Evolutionary conservation across 1,284 basidiomycete species (phyloP), one percentile per base, ranked within the genome.

Genomic region (Coniophora puteana): DNA sequence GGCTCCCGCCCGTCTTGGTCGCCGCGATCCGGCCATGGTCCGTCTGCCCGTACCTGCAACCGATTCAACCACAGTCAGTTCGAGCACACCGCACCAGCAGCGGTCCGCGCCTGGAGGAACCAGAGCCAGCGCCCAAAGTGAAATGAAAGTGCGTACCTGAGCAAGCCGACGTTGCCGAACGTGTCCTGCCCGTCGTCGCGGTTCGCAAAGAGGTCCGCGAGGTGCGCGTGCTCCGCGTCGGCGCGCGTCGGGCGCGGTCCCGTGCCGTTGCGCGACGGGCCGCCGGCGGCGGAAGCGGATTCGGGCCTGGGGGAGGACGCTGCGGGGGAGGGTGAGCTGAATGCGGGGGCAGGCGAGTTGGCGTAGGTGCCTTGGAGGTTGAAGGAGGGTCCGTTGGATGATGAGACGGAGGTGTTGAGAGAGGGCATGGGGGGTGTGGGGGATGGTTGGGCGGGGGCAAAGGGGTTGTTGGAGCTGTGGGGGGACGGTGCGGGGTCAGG

Each of bases 381-480:
- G 69, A 83, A 83, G 27, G 68, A 66, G 14, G 71, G 74, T 48
- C 40, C 51, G 48, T 45, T 49, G 48, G 26, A 50, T 45, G 25
- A 67, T 57, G 55, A 56, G 37, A 57, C 59, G 34, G 59, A 58
- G 23, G 62, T 63, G 32, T 57, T 59, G 36, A 62, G 54, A 28
- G 60, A 49, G 47, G 60, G 57, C 38, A 55, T 49, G 52, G 63
- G 67, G 41, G 70, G 68, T 35, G 65, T 59, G 29, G 57, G 55
- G n/a, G 65, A 61, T n/a, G n/a, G n/a, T 34, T 65, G 46, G 14
- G 62, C 51, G 3, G 71, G 75, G 1, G 87, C 88, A 57, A 96
- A 97, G 1, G 94, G 94, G 61, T 98, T 98, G 74, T 98, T 98
- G 31, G 91, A 90, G 12, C 93, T 92, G 43, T 24, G 44, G n/a